Evolutionary conservation across 352 stramenopile species (phyloP).

Genomic region (Stramenopiles sp.): DNA sequence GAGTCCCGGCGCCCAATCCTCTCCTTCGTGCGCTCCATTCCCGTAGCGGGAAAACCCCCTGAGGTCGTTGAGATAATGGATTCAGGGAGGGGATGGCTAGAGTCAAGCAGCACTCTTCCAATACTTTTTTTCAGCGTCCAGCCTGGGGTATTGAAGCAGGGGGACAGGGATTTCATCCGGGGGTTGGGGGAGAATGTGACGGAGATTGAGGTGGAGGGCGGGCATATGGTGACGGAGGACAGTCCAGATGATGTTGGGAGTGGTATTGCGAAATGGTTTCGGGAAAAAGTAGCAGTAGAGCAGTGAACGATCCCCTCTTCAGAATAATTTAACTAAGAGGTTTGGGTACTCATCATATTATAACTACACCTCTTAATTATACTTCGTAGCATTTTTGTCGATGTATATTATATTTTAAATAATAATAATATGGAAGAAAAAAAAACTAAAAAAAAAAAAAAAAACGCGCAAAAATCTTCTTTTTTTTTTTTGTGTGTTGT

Average conservation of each 20-base stretch:
- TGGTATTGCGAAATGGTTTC: constrained; percentile 10
- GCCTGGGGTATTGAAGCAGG: not conserved
- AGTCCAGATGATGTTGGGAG: constrained; percentile 6
- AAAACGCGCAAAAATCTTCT: no score
- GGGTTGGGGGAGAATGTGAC: not conserved
- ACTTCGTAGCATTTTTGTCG: no score
- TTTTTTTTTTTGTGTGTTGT: no score
- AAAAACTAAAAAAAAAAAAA: no score
- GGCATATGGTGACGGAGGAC: constrained; percentile 1
- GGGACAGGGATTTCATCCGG: constrained; percentile 6
- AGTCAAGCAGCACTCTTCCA: not conserved
- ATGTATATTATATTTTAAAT: no score
- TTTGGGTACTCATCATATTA: no score
- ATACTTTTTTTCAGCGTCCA: constrained; percentile 12
- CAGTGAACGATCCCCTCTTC: no score
- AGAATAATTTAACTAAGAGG: no score
- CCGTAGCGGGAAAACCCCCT: not conserved
- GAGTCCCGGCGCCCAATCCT: constrained; percentile 1
- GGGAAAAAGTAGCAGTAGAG: constrained; percentile 13
- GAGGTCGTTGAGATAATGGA: constrained; percentile 10
- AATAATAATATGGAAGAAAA: no score
- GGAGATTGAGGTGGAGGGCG: constrained; percentile 8
- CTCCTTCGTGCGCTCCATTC: not conserved
- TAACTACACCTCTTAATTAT: no score
- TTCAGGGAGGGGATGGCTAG: constrained; percentile 12